Evolutionary conservation across 2,329 filamentous ascomycete genomes (phyloP), one percentile per base, ranked within the genome.

Genomic region (Pseudonectria buxi): DNA sequence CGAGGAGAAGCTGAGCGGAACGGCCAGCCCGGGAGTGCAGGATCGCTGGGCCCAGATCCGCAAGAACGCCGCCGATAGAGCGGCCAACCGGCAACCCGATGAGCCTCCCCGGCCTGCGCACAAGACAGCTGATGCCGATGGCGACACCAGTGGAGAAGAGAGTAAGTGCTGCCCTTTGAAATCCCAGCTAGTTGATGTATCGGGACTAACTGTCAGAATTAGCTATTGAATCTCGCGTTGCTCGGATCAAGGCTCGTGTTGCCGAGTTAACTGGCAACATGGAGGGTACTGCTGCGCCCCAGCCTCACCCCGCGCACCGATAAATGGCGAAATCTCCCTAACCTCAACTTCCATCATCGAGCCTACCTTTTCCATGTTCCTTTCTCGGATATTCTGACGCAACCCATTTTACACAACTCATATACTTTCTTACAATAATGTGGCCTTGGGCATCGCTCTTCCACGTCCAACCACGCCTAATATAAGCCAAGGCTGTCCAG

Each of bases 31-130:
- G 14, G 54, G 60, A 26, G 59, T 64, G 2, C 61, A 83, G 45
- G 89, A 95, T 56, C 81, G 90, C 36, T 98, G 92, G 92, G 90
- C 90, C 1, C 87, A 94, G 62, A 95, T 96, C 48, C 79, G 89
- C 47, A 90, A 89, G 71, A 95, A 95, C 53, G 92, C 92, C 10
- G 88, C 88, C 4, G 83, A 92, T 43, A 76, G 88, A 40, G 85
- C 84, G 25, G 69, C 76, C 6, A 72, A 71, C 35, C 72, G 78
- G 42, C 69, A 76, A 28, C 78, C 75, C 35, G 83, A 87, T 47
- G 79, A 85, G 50, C 74, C 79, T 45, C 67, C 66, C 46, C 71
- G 71, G 26, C 71, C 70, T 29, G 74, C 67, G 28, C 68, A 76
- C 49, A 75, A 74, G 51, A 68, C 68, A 18, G 64, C 70, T 7